These are phyloP conservation scores for Suillus ampliporus DNA, from an alignment of 768 basidiomycete genomes.

Conservation along the genomic window DNA sequence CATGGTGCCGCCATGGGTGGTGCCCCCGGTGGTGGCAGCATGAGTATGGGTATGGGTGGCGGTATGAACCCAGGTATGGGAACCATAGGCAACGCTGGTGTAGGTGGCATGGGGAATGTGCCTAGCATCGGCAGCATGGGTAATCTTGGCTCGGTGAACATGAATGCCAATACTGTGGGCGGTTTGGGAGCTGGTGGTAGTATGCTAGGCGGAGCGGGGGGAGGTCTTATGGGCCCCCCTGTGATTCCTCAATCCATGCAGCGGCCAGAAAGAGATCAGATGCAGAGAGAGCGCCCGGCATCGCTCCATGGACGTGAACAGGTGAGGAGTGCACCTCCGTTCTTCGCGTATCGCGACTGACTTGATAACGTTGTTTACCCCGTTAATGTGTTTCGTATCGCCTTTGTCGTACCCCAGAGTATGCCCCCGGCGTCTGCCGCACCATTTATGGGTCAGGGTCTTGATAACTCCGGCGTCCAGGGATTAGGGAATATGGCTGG, in stretches of 20 bases:
- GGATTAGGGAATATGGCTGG: slow-evolving; percentile 16
- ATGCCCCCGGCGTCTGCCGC: slow-evolving; percentile 27
- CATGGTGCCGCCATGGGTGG: slow-evolving; percentile 20
- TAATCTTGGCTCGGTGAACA: slow-evolving; percentile 28
- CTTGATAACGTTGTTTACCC: slow-evolving; percentile 9
- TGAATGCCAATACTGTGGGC: slow-evolving; percentile 21
- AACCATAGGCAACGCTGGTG: slow-evolving; percentile 22
- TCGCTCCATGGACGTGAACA: slow-evolving; percentile 31
- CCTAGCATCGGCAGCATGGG: slow-evolving; percentile 21
- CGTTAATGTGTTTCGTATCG: not conserved
- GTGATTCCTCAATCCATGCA: slow-evolving; percentile 35
- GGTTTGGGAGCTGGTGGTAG: slow-evolving; percentile 27
- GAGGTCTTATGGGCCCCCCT: slow-evolving; percentile 47
- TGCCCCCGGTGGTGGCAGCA: not conserved
- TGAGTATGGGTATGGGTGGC: slow-evolving; percentile 17
- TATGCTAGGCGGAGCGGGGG: slow-evolving; percentile 35
- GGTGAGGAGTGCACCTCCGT: slow-evolving; percentile 18
- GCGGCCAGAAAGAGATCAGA: slow-evolving; percentile 28
- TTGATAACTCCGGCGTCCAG: slow-evolving; percentile 21
- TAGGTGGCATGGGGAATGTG: slow-evolving; percentile 19
- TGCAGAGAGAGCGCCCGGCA: slow-evolving; percentile 33
- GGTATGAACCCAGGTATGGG: slow-evolving; percentile 20
- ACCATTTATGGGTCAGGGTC: slow-evolving; percentile 26
- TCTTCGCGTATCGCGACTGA: not conserved
- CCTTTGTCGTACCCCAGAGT: slow-evolving; percentile 19